Evolutionary conservation across 306 rosid genomes (phyloP).

Genomic region (Rosa chinensis): DNA sequence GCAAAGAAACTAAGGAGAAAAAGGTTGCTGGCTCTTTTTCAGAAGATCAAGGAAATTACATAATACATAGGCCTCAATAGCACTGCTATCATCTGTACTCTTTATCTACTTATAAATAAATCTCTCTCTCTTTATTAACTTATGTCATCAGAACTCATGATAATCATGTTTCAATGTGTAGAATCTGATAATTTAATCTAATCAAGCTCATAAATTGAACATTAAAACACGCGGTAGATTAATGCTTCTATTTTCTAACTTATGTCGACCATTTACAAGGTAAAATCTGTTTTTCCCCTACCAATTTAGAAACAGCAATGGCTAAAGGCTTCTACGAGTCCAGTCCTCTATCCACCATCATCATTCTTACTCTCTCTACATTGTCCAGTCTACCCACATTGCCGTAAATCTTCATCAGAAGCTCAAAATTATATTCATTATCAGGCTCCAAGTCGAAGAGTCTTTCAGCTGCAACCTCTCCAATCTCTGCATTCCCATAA

Average conservation of each 20-base stretch:
- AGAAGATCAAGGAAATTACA: not conserved
- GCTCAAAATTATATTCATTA: slow-evolving; percentile 75
- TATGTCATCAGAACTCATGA: not conserved
- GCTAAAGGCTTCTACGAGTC: slow-evolving; percentile 34
- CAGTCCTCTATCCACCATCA: slow-evolving; percentile 75
- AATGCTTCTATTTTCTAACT: not conserved
- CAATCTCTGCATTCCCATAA: slow-evolving; percentile 55
- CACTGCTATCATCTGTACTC: not conserved
- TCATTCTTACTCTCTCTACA: slow-evolving; percentile 56
- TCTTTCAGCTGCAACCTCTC: slow-evolving; percentile 72
- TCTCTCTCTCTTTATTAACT: not conserved
- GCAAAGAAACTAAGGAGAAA: not conserved
- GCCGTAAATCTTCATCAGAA: slow-evolving; percentile 66
- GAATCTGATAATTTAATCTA: not conserved
- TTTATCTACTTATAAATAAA: not conserved
- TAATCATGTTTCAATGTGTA: not conserved
- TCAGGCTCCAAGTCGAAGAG: slow-evolving; percentile 88
- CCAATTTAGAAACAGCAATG: not conserved
- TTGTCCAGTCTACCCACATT: slow-evolving; percentile 62
- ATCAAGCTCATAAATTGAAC: not conserved
- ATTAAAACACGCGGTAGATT: not conserved
- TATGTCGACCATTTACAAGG: not conserved
- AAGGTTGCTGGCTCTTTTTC: not conserved
- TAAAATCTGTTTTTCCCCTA: not conserved
- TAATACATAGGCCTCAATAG: not conserved